Conservation (phyloP, 202 grass and related monocot genomes). For the Schoenoplectus tabernaemontani region DNA sequence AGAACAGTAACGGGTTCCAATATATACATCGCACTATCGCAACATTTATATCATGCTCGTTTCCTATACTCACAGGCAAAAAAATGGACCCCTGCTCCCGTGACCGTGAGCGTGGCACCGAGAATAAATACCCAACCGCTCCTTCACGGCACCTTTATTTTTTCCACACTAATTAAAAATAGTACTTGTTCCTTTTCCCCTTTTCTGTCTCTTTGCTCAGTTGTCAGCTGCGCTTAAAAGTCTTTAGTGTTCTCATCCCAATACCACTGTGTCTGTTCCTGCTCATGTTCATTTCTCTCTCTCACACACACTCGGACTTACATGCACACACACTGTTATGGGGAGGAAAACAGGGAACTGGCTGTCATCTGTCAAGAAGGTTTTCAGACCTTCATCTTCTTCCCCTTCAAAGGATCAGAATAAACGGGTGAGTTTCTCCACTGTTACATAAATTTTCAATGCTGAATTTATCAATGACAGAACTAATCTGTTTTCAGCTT, state of each 20-base stretch:
- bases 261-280: not conserved
- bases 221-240: not conserved
- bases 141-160: constrained; percentile 30
- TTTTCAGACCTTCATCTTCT: constrained; percentile 49
- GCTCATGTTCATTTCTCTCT: not conserved
- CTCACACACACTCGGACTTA: not conserved
- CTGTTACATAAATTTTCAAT: not conserved
- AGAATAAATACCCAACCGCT: constrained; percentile 34
- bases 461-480: not conserved
- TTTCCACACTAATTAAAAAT: constrained; percentile 23
- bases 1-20: not conserved
- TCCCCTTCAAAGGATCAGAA: constrained; percentile 21
- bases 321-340: constrained; percentile 44
- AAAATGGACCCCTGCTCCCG: constrained; percentile 9
- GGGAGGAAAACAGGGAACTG: constrained; percentile 62
- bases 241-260: not conserved
- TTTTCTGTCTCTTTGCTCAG: constrained; percentile 10
- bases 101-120: too few relatives aligned
- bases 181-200: not conserved
- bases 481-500: not conserved
- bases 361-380: constrained; percentile 56
- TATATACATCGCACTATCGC: too few relatives aligned
- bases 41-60: constrained; percentile 8
- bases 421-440: constrained; percentile 9
- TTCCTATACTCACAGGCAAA: not conserved